These are phyloP conservation scores for Mortierella alpina DNA, from an alignment of 192 early-diverging fungal species.

Conservation along the genomic window DNA sequence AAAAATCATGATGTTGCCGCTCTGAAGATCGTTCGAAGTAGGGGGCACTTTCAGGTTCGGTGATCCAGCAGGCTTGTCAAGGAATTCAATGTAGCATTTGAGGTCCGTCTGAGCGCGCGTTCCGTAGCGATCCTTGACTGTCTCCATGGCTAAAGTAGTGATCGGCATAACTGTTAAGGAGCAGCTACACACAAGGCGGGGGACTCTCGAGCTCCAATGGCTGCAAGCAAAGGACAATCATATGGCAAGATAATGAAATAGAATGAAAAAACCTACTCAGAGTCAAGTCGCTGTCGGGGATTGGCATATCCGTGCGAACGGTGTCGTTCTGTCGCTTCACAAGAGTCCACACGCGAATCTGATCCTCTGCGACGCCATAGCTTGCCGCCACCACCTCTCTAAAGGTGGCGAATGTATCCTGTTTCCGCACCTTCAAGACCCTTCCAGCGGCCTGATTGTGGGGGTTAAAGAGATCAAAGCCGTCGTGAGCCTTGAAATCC, in stretches of 20 bases:
- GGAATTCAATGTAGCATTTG: slow-evolving; percentile 53
- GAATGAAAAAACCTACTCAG: slow-evolving; percentile 52
- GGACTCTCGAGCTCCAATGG: neutral
- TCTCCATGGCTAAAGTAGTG: slow-evolving; percentile 49
- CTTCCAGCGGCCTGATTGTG: slow-evolving; percentile 55
- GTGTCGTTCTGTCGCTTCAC: slow-evolving; percentile 94
- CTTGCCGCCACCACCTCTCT: slow-evolving; percentile 61
- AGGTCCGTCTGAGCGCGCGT: slow-evolving; percentile 43
- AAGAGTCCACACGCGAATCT: slow-evolving; percentile 87
- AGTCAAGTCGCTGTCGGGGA: slow-evolving; percentile 59
- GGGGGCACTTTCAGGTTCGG: slow-evolving; percentile 23
- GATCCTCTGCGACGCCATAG: slow-evolving; percentile 57
- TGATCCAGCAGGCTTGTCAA: slow-evolving; percentile 22
- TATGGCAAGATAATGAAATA: neutral
- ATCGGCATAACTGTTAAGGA: neutral
- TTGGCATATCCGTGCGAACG: slow-evolving; percentile 82
- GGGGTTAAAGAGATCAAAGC: slow-evolving; percentile 90
- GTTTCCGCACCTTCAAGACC: slow-evolving; percentile 64
- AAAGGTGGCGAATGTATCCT: slow-evolving; percentile 64
- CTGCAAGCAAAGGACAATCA: neutral
- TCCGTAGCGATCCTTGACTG: slow-evolving; percentile 45
- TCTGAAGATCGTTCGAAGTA: slow-evolving; percentile 6
- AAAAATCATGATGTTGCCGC: slow-evolving; percentile 74
- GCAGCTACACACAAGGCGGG: neutral
- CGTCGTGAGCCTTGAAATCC: slow-evolving; percentile 75